phyloP scores from a whole-genome alignment of 805 yeast species.

The Candida khao-thaluensis region DNA sequence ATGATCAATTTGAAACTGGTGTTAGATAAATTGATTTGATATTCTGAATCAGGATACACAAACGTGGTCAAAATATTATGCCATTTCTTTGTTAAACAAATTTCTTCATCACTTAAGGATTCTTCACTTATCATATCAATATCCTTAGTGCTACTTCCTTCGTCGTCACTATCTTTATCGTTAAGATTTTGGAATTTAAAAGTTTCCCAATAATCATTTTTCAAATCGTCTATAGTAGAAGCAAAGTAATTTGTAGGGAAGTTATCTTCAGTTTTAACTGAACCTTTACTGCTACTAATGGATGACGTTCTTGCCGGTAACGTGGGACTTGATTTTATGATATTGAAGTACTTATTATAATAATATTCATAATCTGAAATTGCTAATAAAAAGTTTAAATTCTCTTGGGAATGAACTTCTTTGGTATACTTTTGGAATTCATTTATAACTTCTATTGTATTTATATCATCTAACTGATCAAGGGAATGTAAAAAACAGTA shows the following conservation, averaged over 20 bases:
- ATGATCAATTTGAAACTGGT: slow-evolving; percentile 30
- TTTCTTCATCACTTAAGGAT: slow-evolving; percentile 6
- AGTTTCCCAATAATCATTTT: slow-evolving; percentile 20
- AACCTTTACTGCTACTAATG: slow-evolving; percentile 15
- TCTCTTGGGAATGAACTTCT: slow-evolving; percentile 46
- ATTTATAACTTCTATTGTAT: slow-evolving; percentile 19
- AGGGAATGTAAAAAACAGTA: slow-evolving; percentile 31
- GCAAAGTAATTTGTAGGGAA: slow-evolving; percentile 24
- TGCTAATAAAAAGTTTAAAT: slow-evolving; percentile 43
- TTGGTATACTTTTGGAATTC: slow-evolving; percentile 34
- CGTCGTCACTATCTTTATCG: slow-evolving; percentile 9
- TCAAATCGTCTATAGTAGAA: slow-evolving; percentile 27
- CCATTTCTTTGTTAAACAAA: slow-evolving; percentile 28
- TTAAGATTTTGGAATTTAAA: slow-evolving; percentile 15
- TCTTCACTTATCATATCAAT: slow-evolving; percentile 2
- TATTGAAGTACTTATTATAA: slow-evolving; percentile 27
- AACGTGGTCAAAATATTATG: slow-evolving; percentile 38
- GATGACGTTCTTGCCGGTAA: slow-evolving; percentile 8
- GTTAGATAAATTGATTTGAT: slow-evolving; percentile 50
- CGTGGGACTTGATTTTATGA: slow-evolving; percentile 8
- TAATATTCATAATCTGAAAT: slow-evolving; percentile 46
- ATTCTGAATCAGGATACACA: slow-evolving; percentile 41
- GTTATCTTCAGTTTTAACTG: slow-evolving; percentile 20
- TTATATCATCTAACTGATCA: slow-evolving; percentile 17
- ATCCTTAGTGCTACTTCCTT: slow-evolving; percentile 2